Evolutionary conservation across 495 filamentous ascomycete species (phyloP), one percentile per base, ranked within the genome.

Genomic region (Hypoxylon cercidicola): DNA sequence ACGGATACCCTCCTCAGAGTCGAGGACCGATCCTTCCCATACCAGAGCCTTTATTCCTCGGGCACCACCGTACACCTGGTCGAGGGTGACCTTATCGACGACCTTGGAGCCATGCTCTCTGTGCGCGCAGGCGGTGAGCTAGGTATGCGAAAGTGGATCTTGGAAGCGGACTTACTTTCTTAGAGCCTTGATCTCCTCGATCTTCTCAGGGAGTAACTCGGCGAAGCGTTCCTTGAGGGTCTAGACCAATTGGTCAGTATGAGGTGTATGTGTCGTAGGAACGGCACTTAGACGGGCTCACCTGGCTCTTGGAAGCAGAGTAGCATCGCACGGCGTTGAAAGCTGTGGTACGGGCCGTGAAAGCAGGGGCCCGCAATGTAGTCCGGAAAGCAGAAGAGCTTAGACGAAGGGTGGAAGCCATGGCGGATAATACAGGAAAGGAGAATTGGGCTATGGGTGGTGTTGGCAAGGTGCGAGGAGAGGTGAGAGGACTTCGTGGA

Each of bases 51-150:
- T 99, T 81, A 99, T 96, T 64, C 95, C 96, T 84, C 96, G 93
- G 71, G 96, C 96, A 87, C 95, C 95, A 83, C 95, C 95, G 77
- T 98, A 98, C 71, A 95, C 95, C 82, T 99, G 96, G 84, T 98
- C 95, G 71, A 99, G 89, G 59, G 96, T 99, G 76, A 99, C 92
- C 85, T 99, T 93, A 73, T 94, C 93, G 70, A 99, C 81, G 65
- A 97, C 90, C 80, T 92, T 98, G 82, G 83, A 92, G 77, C 95
- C 95, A 76, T 95, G 86, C 68, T 96, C 94, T 84, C 93, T 96
- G 9, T 32, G 69, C 60, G 47, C 32, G 47, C 55, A 13, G 28
- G 41, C 39, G 46, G 56, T 72, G 49, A 68, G 70, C 56, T 7
- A 47, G 35, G 58, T 37, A 53, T 20, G 19, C 16, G 19, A 11